phyloP scores from a whole-genome alignment of 2,329 filamentous ascomycete genomes.

The Fusarium lyarnte region DNA sequence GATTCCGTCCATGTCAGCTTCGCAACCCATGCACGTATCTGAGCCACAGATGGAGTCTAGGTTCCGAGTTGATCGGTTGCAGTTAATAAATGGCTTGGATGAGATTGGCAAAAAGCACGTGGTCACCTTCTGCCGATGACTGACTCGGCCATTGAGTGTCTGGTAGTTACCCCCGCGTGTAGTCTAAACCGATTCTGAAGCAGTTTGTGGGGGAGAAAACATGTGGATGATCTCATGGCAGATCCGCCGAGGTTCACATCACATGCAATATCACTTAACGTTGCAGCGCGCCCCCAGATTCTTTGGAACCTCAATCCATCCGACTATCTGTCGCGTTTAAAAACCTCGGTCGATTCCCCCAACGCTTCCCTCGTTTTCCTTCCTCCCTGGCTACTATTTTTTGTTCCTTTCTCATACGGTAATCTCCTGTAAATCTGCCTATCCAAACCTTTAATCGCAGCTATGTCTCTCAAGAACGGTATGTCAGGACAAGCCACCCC shows the following conservation, averaged over 20 bases:
- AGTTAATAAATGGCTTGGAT: neutral
- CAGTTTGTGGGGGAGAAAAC: slow-evolving; percentile 25
- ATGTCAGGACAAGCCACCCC: slow-evolving; percentile 43
- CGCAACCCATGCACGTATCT: neutral
- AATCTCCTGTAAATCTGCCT: neutral
- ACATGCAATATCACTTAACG: slow-evolving; percentile 22
- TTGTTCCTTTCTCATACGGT: neutral
- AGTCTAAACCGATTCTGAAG: neutral
- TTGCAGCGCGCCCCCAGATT: neutral
- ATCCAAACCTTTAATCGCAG: slow-evolving; percentile 41
- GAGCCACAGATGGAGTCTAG: neutral
- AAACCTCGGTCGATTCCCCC: slow-evolving; percentile 35
- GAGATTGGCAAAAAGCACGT: slow-evolving; percentile 24
- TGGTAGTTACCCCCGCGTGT: slow-evolving; percentile 9
- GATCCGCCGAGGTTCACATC: slow-evolving; percentile 31
- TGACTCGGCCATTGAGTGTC: slow-evolving; percentile 23
- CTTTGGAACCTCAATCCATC: slow-evolving; percentile 12
- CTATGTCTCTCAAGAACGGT: slow-evolving; percentile 81
- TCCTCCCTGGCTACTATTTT: neutral
- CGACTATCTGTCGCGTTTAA: slow-evolving; percentile 28
- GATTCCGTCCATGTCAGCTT: neutral
- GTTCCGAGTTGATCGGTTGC: neutral
- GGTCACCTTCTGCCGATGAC: slow-evolving; percentile 14
- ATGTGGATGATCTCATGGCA: slow-evolving; percentile 30
- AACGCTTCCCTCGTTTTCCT: slow-evolving; percentile 13